phyloP scores from a whole-genome alignment of 257 asterid genomes.

The Lycium barbarum region DNA sequence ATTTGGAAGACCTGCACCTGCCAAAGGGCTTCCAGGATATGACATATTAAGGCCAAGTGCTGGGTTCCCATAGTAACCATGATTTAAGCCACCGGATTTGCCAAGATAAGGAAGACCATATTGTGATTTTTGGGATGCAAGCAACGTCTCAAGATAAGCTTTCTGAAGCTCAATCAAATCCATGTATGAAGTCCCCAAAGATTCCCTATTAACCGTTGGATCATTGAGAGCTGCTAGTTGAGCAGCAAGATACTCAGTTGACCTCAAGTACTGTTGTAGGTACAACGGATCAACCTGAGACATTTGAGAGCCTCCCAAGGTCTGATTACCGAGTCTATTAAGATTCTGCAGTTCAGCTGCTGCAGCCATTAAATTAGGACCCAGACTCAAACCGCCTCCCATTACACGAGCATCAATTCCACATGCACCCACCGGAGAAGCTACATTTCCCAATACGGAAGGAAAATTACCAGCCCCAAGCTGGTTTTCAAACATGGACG shows the following conservation, averaged over 20 bases:
- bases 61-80: conserved; percentile 63
- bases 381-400: conserved; percentile 53
- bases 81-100: conserved; percentile 41
- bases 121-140: conserved; percentile 59
- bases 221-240: conserved; percentile 52
- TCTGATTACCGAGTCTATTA: conserved; percentile 55
- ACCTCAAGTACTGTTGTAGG: conserved; percentile 62
- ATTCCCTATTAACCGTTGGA: conserved; percentile 46
- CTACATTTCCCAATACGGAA: conserved; percentile 55
- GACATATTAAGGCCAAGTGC: conserved; percentile 54
- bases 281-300: conserved; percentile 60
- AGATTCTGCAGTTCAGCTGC: conserved; percentile 62
- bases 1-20: conserved; percentile 47
- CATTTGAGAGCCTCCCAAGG: conserved; percentile 52
- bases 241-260: conserved; percentile 56
- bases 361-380: conserved; percentile 56
- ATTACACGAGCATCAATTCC: conserved; percentile 52
- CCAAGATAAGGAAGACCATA: conserved; percentile 53
- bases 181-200: conserved; percentile 48
- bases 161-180: conserved; percentile 70
- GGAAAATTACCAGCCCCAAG: conserved; percentile 52
- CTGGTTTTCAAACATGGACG: conserved; percentile 55
- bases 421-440: conserved; percentile 55
- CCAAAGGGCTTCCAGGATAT: conserved; percentile 60
- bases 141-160: conserved; percentile 59